A percentile compares a stretch with the other conserved stretches of the same genome.
These are phyloP conservation scores for Malus asiatica DNA, from an alignment of 306 rosid genomes.

Conservation along the genomic window DNA sequence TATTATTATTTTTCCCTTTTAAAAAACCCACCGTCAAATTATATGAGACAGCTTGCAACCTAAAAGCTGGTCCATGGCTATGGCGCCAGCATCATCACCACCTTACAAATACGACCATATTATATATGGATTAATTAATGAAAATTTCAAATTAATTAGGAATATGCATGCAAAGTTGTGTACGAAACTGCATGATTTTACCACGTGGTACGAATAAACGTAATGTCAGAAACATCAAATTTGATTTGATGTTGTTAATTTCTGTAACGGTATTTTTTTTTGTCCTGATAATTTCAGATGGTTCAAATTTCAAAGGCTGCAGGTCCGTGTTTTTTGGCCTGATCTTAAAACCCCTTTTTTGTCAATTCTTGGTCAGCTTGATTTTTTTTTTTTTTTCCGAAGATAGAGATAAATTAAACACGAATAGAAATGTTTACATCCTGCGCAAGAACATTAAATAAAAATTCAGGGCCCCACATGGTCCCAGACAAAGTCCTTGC, in stretches of 20 bases:
- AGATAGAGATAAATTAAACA: no score
- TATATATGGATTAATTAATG: background rate
- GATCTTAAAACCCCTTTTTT: background rate
- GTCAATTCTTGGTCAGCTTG: background rate
- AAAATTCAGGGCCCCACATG: no score
- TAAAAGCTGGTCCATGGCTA: background rate
- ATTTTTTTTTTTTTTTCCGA: no score
- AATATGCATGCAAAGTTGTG: background rate
- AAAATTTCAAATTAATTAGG: background rate
- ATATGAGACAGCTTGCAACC: background rate
- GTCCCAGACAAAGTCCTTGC: no score
- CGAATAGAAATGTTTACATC: no score
- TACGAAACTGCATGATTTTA: background rate
- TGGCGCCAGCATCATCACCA: background rate
- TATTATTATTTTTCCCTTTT: no score
- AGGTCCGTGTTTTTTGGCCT: background rate
- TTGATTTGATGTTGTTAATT: background rate
- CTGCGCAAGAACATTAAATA: no score
- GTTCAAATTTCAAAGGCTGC: background rate
- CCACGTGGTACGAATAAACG: background rate
- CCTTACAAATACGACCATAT: background rate
- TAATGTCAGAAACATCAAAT: background rate
- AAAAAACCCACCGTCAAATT: no score
- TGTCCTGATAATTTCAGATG: conserved; percentile 1
- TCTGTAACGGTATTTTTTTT: background rate